Percentiles rank a stretch among this genome's conserved stretches.
phyloP scores from a whole-genome alignment of 2,329 filamentous ascomycete genomes.

The Talaromyces sp. region DNA sequence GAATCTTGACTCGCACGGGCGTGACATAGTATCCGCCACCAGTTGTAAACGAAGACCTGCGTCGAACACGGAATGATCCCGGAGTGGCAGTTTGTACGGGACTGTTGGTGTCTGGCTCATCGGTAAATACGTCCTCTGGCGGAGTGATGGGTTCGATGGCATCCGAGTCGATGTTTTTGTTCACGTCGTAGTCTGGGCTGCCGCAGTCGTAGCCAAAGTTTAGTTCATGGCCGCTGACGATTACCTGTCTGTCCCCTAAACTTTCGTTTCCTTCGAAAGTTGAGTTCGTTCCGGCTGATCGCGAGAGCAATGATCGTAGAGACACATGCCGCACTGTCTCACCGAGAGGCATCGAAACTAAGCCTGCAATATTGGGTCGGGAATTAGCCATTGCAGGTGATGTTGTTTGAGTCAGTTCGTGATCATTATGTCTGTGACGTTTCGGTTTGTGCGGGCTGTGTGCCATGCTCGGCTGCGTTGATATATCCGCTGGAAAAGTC shows the following conservation, averaged over 20 bases:
- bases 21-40: slow-evolving; percentile 64
- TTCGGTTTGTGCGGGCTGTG: neutral
- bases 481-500: slow-evolving; percentile 31
- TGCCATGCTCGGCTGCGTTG: neutral
- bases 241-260: slow-evolving; percentile 13
- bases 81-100: slow-evolving; percentile 5
- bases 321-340: slow-evolving; percentile 53
- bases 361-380: neutral
- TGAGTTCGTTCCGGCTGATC: slow-evolving; percentile 35
- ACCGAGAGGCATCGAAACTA: slow-evolving; percentile 13
- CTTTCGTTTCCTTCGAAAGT: neutral
- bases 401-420: neutral
- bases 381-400: neutral
- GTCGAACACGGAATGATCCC: slow-evolving; percentile 7
- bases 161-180: slow-evolving; percentile 64
- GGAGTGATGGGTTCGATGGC: slow-evolving; percentile 54
- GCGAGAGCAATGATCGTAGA: slow-evolving; percentile 60
- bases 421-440: neutral
- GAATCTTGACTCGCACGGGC: slow-evolving; percentile 61
- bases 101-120: slow-evolving; percentile 3
- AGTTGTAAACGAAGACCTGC: slow-evolving; percentile 47
- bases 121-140: slow-evolving; percentile 23
- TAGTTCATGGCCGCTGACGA: slow-evolving; percentile 22
- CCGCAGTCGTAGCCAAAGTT: slow-evolving; percentile 68
- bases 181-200: slow-evolving; percentile 63